A percentile compares a stretch with the other conserved stretches of the same genome.
phyloP scores from a whole-genome alignment of 2,329 filamentous ascomycete species.

The Aspergillus caelatus region DNA sequence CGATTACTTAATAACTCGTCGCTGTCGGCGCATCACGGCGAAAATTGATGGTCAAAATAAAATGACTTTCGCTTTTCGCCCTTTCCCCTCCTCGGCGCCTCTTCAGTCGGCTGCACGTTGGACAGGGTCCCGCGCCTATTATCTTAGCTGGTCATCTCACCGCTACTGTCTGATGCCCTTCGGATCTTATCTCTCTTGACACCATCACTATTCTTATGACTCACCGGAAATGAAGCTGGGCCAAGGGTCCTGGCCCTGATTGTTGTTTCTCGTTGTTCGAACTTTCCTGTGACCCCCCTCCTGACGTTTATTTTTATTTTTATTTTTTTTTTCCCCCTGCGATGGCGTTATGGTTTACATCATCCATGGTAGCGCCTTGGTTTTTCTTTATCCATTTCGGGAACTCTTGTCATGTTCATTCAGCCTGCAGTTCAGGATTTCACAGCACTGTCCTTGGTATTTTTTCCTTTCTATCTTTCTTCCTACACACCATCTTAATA shows the following conservation, averaged over 20 bases:
- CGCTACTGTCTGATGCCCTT: constrained; percentile 19
- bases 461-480: neutral
- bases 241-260: constrained; percentile 2
- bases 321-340: constrained; percentile 16
- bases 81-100: constrained; percentile 5
- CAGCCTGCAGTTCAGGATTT: constrained; percentile 2
- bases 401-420: constrained; percentile 9
- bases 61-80: neutral
- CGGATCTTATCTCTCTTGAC: neutral
- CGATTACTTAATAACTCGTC: constrained; percentile 26
- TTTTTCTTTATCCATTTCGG: constrained; percentile 18
- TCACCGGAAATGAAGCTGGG: neutral
- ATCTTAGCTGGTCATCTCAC: constrained; percentile 14
- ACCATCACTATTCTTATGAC: constrained; percentile 1
- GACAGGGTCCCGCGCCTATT: constrained; percentile 22
- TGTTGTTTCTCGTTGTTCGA: neutral
- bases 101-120: constrained; percentile 9
- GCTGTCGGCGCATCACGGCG: constrained; percentile 23
- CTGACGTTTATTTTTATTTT: constrained; percentile 1
- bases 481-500: neutral
- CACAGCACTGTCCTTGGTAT: neutral
- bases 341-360: constrained; percentile 9
- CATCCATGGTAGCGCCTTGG: neutral
- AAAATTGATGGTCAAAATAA: constrained; percentile 2
- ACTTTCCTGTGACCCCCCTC: neutral